These are phyloP conservation scores for Colletotrichum sp. DNA, from an alignment of 2,329 filamentous ascomycete genomes.

Conservation along the genomic window DNA sequence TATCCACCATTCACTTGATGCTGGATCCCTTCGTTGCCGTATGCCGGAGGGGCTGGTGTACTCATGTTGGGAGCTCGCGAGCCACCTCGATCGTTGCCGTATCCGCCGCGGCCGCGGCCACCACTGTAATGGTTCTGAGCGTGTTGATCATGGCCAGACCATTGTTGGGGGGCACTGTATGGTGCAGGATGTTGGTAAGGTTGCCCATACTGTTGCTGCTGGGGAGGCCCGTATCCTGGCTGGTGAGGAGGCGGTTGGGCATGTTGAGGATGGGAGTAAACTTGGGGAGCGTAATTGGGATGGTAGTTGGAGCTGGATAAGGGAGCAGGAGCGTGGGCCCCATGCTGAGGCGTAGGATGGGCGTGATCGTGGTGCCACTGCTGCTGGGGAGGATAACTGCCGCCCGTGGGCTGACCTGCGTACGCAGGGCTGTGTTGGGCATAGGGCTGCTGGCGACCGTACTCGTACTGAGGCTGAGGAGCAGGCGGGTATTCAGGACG, in stretches of 20 bases:
- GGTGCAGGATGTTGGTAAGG: constrained; percentile 41
- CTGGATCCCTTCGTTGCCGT: constrained; percentile 29
- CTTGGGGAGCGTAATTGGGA: constrained; percentile 63
- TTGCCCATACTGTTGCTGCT: constrained; percentile 39
- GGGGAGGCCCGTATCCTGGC: constrained; percentile 46
- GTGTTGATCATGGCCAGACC: constrained; percentile 37
- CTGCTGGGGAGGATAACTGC: constrained; percentile 42
- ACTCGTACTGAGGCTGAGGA: constrained; percentile 46
- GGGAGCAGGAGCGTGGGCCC: constrained; percentile 50
- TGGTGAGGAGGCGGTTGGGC: constrained; percentile 36
- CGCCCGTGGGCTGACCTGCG: constrained; percentile 34
- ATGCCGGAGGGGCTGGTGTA: constrained; percentile 37
- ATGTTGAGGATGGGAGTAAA: constrained; percentile 49
- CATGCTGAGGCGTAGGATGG: constrained; percentile 36
- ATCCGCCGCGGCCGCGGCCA: constrained; percentile 47
- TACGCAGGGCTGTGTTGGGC: constrained; percentile 30
- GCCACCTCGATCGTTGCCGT: constrained; percentile 48
- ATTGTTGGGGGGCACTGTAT: constrained; percentile 34
- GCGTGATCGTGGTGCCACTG: constrained; percentile 47
- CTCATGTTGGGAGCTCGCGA: constrained; percentile 37
- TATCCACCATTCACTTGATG: constrained; percentile 41
- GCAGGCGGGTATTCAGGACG: constrained; percentile 47
- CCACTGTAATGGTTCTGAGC: constrained; percentile 40
- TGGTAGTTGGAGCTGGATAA: constrained; percentile 62
- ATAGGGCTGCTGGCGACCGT: constrained; percentile 40